Conservation (phyloP, 1,284 basidiomycete genomes). For the Ceratobasidium papillatum region DNA sequence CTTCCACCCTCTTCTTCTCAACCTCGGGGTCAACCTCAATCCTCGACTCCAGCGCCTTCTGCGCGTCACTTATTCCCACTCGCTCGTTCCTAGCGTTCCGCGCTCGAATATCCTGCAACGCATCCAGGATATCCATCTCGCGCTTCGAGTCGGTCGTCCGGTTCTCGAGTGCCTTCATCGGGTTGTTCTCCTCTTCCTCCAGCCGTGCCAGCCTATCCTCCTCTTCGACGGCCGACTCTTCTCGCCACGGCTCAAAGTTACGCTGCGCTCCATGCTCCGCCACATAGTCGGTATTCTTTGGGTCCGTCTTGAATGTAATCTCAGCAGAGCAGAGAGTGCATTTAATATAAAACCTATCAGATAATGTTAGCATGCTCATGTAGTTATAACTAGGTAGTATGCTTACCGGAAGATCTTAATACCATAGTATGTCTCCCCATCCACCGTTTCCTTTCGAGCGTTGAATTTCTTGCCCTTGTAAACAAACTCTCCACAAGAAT, state of each 20-base stretch:
- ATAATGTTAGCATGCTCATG: not conserved
- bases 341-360: constrained; percentile 77
- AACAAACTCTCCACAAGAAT: constrained; percentile 96
- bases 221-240: constrained; percentile 74
- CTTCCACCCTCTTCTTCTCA: constrained; percentile 69
- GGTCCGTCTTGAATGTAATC: constrained; percentile 99
- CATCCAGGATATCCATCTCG: constrained; percentile 99
- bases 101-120: constrained; percentile 92
- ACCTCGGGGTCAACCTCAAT: constrained; percentile 73
- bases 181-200: constrained; percentile 91
- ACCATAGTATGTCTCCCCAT: constrained; percentile 96
- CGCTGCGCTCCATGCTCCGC: constrained; percentile 94
- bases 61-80: constrained; percentile 67
- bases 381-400: not conserved
- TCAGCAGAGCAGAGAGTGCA: constrained; percentile 94
- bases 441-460: constrained; percentile 96
- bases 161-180: constrained; percentile 96
- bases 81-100: constrained; percentile 92
- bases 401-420: constrained; percentile 86
- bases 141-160: constrained; percentile 90
- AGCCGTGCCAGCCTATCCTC: constrained; percentile 79
- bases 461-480: constrained; percentile 99
- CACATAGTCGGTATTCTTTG: constrained; percentile 94
- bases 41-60: constrained; percentile 62
- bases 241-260: constrained; percentile 94